A percentile compares a stretch with the other conserved stretches of the same genome.
phyloP scores from a whole-genome alignment of 2,329 filamentous ascomycete genomes.

The Nemania serpens region DNA sequence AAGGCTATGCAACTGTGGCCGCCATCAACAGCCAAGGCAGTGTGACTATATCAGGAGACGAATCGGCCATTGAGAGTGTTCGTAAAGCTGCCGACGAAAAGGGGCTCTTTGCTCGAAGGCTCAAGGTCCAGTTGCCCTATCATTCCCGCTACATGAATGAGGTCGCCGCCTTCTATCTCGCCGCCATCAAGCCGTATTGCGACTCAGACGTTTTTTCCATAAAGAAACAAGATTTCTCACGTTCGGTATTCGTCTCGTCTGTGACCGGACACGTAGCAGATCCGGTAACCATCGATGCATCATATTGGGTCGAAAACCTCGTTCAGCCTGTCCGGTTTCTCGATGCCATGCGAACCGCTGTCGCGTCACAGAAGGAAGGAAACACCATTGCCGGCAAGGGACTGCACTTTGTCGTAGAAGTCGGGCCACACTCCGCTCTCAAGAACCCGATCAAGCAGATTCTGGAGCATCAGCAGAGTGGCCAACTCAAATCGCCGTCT shows the following conservation, averaged over 20 bases:
- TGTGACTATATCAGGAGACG: conserved; percentile 42
- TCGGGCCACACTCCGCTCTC: conserved; percentile 38
- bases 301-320: conserved; percentile 42
- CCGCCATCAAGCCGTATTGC: conserved; percentile 17
- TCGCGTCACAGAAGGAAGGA: not conserved
- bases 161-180: conserved; percentile 33
- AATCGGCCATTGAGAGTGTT: conserved; percentile 33
- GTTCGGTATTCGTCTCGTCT: conserved; percentile 30
- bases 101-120: conserved; percentile 39
- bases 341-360: conserved; percentile 16
- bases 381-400: not conserved
- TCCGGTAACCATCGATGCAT: conserved; percentile 21
- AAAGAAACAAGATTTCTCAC: not conserved
- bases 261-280: conserved; percentile 27
- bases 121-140: conserved; percentile 44
- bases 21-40: conserved; percentile 33
- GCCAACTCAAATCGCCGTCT: conserved; percentile 8
- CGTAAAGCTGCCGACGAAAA: conserved; percentile 14
- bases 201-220: not conserved
- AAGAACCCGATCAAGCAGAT: conserved; percentile 33
- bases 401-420: conserved; percentile 29
- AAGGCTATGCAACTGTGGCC: conserved; percentile 20
- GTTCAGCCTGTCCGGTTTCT: conserved; percentile 39
- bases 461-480: conserved; percentile 13
- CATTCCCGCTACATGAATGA: conserved; percentile 44